These are phyloP conservation scores for Penicillium fimorum DNA, from an alignment of 495 filamentous ascomycete genomes.

Conservation along the genomic window DNA sequence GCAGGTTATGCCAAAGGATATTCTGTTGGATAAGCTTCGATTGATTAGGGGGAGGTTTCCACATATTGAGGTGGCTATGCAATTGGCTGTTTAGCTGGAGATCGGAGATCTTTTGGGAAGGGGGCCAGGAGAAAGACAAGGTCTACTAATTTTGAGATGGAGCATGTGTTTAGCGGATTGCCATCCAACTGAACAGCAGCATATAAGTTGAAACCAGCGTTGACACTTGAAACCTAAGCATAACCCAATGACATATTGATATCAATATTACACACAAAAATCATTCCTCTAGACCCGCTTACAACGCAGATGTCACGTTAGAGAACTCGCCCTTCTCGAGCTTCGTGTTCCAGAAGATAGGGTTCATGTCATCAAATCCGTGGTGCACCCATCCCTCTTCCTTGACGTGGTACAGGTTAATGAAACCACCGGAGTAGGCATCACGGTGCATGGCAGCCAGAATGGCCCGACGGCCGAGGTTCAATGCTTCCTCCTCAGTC, in stretches of 20 bases:
- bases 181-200: neutral
- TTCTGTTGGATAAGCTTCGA: slow-evolving; percentile 29
- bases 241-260: slow-evolving; percentile 12
- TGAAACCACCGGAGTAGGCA: slow-evolving; percentile 96
- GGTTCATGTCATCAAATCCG: slow-evolving; percentile 92
- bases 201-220: slow-evolving; percentile 10
- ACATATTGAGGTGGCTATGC: slow-evolving; percentile 15
- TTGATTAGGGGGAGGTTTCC: slow-evolving; percentile 25
- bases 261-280: slow-evolving; percentile 23
- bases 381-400: slow-evolving; percentile 98
- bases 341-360: slow-evolving; percentile 99
- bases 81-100: slow-evolving; percentile 5
- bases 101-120: neutral
- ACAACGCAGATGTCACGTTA: slow-evolving; percentile 84
- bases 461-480: slow-evolving; percentile 86
- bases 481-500: slow-evolving; percentile 79
- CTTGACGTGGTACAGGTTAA: slow-evolving; percentile 98
- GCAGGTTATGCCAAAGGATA: slow-evolving; percentile 21
- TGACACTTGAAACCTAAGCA: slow-evolving; percentile 14
- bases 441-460: slow-evolving; percentile 97
- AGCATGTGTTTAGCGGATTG: neutral
- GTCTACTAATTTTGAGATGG: neutral
- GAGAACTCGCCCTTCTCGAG: slow-evolving; percentile 96
- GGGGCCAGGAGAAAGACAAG: neutral
- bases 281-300: slow-evolving; percentile 18